A percentile compares a stretch with the other conserved stretches of the same genome.
phyloP scores from a whole-genome alignment of 805 yeast species.

The Barnettozyma salicaria region DNA sequence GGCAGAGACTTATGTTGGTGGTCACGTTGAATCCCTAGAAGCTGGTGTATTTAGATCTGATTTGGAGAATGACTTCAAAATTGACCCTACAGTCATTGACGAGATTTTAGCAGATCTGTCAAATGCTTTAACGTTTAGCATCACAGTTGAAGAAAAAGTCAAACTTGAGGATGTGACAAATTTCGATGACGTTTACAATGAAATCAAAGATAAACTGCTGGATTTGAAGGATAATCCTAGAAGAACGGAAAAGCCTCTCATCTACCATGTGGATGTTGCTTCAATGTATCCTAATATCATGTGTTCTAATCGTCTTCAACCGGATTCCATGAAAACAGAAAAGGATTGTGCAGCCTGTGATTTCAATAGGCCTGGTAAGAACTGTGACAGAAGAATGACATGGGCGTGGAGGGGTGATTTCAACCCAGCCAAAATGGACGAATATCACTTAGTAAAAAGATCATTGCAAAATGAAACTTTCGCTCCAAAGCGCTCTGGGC shows the following conservation, averaged over 20 bases:
- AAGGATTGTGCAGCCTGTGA: constrained; percentile 97
- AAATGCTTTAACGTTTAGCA: constrained; percentile 71
- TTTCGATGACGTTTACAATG: constrained; percentile 63
- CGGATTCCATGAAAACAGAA: constrained; percentile 94
- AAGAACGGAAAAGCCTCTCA: constrained; percentile 73
- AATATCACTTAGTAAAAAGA: constrained; percentile 82
- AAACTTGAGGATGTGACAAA: constrained; percentile 74
- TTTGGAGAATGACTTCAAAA: constrained; percentile 61
- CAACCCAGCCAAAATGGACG: constrained; percentile 85
- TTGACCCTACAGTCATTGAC: constrained; percentile 80
- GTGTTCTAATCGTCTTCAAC: constrained; percentile 96
- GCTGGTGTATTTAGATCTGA: constrained; percentile 98
- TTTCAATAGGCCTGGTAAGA: constrained; percentile 90
- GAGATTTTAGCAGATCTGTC: constrained; percentile 70
- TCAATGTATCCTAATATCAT: constrained; percentile 99
- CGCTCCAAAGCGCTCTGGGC: constrained; percentile 52
- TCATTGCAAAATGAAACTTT: constrained; percentile 75
- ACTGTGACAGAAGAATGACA: constrained; percentile 82
- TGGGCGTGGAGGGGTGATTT: constrained; percentile 99
- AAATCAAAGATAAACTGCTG: constrained; percentile 48
- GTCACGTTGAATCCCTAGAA: constrained; percentile 95
- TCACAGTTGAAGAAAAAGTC: constrained; percentile 73
- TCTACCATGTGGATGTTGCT: constrained; percentile 97
- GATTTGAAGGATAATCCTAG: constrained; percentile 56
- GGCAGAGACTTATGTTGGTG: constrained; percentile 97